Conservation (phyloP, 306 rosid species). For the cucumber (Cucumis sativus) region Cucumber_9930_V3 NC_026661.2:17345501-17346000, state of each 20-base stretch:
- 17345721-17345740: too few species aligned
- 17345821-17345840: background rate
- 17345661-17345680: too few species aligned
- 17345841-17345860: background rate
- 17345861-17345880: background rate
- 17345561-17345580: background rate
- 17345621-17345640: background rate
- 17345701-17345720: too few species aligned
- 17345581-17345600: background rate
- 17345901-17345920: background rate
- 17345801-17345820: background rate
- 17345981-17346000: too few species aligned
- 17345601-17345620: background rate
- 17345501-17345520: background rate
- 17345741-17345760: too few species aligned
- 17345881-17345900: background rate
- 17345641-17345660: too few species aligned
- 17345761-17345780: too few species aligned
- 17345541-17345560: background rate
- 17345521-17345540: background rate
- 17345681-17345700: too few species aligned
- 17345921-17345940: background rate
- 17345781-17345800: background rate
- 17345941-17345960: background rate
- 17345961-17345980: too few species aligned